A percentile compares a stretch with the other conserved stretches of the same genome.
Evolutionary conservation across 2,329 filamentous ascomycete species (phyloP).

Genomic region (Plectosphaerella plurivora): DNA sequence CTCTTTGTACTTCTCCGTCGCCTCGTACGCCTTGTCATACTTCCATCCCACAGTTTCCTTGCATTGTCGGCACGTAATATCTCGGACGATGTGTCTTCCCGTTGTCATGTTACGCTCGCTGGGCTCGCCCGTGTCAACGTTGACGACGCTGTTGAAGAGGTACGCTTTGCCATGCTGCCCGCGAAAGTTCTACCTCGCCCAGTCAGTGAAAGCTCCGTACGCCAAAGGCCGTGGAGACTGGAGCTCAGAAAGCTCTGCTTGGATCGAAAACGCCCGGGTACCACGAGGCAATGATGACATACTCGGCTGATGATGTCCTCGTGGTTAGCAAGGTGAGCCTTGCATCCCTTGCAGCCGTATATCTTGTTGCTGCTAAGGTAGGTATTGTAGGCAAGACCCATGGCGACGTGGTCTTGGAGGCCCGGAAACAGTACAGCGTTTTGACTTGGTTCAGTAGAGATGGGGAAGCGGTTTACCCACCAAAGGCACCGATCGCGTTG

Average conservation of each 20-base stretch:
- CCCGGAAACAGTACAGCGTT: neutral
- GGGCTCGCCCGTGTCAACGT: slow-evolving; percentile 78
- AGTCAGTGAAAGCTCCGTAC: neutral
- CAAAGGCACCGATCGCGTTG: neutral
- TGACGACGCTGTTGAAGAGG: slow-evolving; percentile 92
- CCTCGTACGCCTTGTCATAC: slow-evolving; percentile 95
- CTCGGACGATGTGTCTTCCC: slow-evolving; percentile 86
- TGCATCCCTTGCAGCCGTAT: slow-evolving; percentile 92
- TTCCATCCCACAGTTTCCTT: slow-evolving; percentile 95
- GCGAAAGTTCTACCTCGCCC: slow-evolving; percentile 74
- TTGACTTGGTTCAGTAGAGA: too few species aligned
- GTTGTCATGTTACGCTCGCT: slow-evolving; percentile 98
- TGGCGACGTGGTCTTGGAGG: slow-evolving; percentile 29
- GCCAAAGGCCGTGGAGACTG: too few species aligned
- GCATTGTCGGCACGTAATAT: slow-evolving; percentile 89
- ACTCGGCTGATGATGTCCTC: slow-evolving; percentile 95
- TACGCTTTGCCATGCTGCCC: slow-evolving; percentile 98
- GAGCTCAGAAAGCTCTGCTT: too few species aligned
- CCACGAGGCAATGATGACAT: slow-evolving; percentile 26
- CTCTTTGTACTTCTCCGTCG: slow-evolving; percentile 95
- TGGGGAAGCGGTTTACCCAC: neutral
- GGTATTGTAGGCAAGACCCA: slow-evolving; percentile 89
- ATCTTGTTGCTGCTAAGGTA: slow-evolving; percentile 85
- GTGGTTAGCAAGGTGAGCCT: slow-evolving; percentile 90
- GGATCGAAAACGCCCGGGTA: neutral